A percentile compares a stretch with the other conserved stretches of the same genome.
Evolutionary conservation across 495 filamentous ascomycete genomes (phyloP).

Genomic region (Antarctomyces pellizariae): DNA sequence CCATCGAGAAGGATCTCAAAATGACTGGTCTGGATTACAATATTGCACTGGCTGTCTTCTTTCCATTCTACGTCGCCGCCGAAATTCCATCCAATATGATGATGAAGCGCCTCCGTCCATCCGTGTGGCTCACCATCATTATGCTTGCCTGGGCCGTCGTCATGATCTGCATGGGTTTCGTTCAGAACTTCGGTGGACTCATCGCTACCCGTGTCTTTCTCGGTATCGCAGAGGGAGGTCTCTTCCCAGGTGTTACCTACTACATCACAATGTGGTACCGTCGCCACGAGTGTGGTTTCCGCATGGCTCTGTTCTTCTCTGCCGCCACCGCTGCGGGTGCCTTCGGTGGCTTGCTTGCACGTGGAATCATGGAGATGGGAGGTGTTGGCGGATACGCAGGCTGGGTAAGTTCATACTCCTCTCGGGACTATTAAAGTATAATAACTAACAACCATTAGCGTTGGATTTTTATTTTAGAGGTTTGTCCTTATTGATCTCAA

Average conservation of each 20-base stretch:
- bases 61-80: constrained; percentile 40
- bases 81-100: constrained; percentile 44
- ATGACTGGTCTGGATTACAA: constrained; percentile 28
- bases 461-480: constrained; percentile 56
- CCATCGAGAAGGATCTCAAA: constrained; percentile 32
- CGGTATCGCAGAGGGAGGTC: constrained; percentile 33
- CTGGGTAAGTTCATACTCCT: too few species aligned
- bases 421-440: too few species aligned
- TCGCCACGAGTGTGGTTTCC: constrained; percentile 33
- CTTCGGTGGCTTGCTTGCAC: constrained; percentile 38
- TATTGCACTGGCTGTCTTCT: constrained; percentile 39
- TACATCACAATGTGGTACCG: constrained; percentile 39
- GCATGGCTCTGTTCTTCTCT: constrained; percentile 34
- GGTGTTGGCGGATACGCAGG: constrained; percentile 19
- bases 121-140: constrained; percentile 34
- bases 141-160: constrained; percentile 28
- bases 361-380: constrained; percentile 39
- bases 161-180: constrained; percentile 45
- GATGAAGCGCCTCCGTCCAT: constrained; percentile 35
- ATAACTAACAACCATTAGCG: too few species aligned
- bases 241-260: constrained; percentile 31
- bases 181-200: constrained; percentile 37
- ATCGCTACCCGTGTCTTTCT: constrained; percentile 34
- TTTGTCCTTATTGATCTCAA: constrained; percentile 21
- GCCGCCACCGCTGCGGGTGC: constrained; percentile 32